Evolutionary conservation across 2,329 filamentous ascomycete species (phyloP).

Genomic region (Keithomyces neogunnii): DNA sequence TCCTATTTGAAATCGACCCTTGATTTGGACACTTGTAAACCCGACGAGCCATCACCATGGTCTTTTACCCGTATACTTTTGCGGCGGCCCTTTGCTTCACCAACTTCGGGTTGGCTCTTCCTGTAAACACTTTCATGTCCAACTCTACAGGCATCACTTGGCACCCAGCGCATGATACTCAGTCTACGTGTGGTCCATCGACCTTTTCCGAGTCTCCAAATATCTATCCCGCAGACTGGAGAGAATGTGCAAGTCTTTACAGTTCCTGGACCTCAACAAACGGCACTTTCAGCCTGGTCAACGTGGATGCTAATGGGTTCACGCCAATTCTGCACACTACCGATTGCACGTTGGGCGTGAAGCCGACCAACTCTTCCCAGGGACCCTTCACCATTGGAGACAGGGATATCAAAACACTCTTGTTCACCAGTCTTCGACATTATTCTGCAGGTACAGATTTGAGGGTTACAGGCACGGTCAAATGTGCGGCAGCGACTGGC

Average conservation of each 20-base stretch:
- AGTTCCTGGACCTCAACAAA: slow-evolving; percentile 20
- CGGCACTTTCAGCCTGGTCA: slow-evolving; percentile 20
- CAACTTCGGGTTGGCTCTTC: background rate
- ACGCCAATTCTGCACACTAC: slow-evolving; percentile 16
- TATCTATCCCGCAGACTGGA: slow-evolving; percentile 19
- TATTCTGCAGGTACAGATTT: slow-evolving; percentile 13
- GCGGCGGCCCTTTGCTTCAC: background rate
- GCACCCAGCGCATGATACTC: slow-evolving; percentile 14
- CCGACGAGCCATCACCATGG: background rate
- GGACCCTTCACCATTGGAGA: slow-evolving; percentile 16
- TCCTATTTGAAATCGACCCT: background rate
- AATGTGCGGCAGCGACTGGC: slow-evolving; percentile 10
- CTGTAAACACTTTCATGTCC: background rate
- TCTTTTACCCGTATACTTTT: background rate
- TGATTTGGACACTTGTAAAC: background rate
- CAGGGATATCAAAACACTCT: slow-evolving; percentile 14
- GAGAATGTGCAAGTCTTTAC: slow-evolving; percentile 21
- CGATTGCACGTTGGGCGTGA: slow-evolving; percentile 19
- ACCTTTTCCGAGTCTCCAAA: slow-evolving; percentile 14
- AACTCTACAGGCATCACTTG: slow-evolving; percentile 16
- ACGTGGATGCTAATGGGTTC: slow-evolving; percentile 9
- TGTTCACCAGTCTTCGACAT: slow-evolving; percentile 12
- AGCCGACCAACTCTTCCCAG: slow-evolving; percentile 11
- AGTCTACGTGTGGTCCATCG: slow-evolving; percentile 18
- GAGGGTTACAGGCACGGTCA: slow-evolving; percentile 13